Conservation (phyloP, 2,329 filamentous ascomycete genomes). For the Tolypocladium endophyticum region DNA sequence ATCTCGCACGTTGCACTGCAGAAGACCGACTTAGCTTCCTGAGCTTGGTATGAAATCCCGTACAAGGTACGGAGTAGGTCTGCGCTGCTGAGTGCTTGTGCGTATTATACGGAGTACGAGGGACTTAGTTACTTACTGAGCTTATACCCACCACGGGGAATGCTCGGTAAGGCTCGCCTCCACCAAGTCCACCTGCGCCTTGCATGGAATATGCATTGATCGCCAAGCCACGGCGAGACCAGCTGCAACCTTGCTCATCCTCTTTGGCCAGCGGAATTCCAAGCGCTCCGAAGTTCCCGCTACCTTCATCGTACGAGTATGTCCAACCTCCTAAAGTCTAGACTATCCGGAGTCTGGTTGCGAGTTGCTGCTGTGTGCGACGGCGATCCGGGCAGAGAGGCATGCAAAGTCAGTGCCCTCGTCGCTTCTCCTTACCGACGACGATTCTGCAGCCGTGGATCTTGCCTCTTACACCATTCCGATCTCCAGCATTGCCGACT, state of each 20-base stretch:
- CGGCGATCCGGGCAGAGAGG: neutral
- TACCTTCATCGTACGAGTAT: too few species aligned
- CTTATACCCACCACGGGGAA: neutral
- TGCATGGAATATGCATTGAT: neutral
- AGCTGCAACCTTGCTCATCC: neutral
- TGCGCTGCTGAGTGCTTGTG: neutral
- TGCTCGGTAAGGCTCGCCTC: neutral
- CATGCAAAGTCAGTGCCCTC: neutral
- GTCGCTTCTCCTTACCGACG: neutral
- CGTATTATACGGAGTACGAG: neutral
- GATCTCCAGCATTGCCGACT: neutral
- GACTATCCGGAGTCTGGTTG: neutral
- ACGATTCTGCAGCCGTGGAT: neutral
- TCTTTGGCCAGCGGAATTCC: neutral
- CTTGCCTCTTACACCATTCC: neutral
- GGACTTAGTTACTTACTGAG: too few species aligned
- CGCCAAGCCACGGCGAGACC: neutral
- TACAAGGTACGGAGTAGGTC: too few species aligned
- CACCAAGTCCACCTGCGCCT: neutral
- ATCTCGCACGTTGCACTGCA: neutral
- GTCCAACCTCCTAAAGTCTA: neutral
- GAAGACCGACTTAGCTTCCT: neutral
- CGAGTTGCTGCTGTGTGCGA: neutral
- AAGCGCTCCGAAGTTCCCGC: neutral
- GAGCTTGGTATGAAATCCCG: neutral